These are phyloP conservation scores for Lecanosticta acicola DNA, from an alignment of 2,329 filamentous ascomycete species.

Conservation along the genomic window DNA sequence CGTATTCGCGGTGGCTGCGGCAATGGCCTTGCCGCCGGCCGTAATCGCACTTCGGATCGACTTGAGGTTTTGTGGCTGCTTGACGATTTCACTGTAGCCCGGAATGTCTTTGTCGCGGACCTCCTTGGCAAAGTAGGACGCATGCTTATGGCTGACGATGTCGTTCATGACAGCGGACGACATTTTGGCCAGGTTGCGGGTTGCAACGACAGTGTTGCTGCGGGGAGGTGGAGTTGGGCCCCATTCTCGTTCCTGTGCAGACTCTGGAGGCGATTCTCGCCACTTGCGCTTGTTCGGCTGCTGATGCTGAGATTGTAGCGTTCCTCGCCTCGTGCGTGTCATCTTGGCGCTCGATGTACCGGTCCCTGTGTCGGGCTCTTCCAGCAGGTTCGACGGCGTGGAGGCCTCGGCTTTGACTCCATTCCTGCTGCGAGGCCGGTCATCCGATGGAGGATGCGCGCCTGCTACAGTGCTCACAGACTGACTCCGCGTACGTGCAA, in stretches of 20 bases:
- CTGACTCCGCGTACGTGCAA: constrained; percentile 44
- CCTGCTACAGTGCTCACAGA: constrained; percentile 45
- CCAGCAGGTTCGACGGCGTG: constrained; percentile 40
- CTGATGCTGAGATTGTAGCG: constrained; percentile 27
- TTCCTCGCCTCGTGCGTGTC: constrained; percentile 32
- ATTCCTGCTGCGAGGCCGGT: constrained; percentile 35
- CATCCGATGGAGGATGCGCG: constrained; percentile 35
- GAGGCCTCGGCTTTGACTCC: constrained; percentile 45
- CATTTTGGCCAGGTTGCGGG: constrained; percentile 46
- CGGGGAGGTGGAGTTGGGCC: constrained; percentile 21
- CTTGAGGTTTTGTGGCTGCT: constrained; percentile 48
- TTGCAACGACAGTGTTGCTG: constrained; percentile 37
- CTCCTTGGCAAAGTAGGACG: constrained; percentile 45
- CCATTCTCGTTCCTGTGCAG: constrained; percentile 15
- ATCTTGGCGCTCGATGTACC: constrained; percentile 21
- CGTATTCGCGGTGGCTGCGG: constrained; percentile 36
- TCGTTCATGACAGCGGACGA: constrained; percentile 47
- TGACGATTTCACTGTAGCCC: constrained; percentile 49
- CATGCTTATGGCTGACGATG: constrained; percentile 48
- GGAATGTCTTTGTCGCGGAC: constrained; percentile 47
- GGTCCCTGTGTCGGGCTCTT: constrained; percentile 31
- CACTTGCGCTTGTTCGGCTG: constrained; percentile 40
- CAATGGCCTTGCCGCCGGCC: constrained; percentile 55
- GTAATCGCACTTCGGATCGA: constrained; percentile 45
- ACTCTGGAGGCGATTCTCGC: constrained; percentile 21